These are phyloP conservation scores for Neurospora pannonica DNA, from an alignment of 495 filamentous ascomycete species.

Conservation along the genomic window DNA sequence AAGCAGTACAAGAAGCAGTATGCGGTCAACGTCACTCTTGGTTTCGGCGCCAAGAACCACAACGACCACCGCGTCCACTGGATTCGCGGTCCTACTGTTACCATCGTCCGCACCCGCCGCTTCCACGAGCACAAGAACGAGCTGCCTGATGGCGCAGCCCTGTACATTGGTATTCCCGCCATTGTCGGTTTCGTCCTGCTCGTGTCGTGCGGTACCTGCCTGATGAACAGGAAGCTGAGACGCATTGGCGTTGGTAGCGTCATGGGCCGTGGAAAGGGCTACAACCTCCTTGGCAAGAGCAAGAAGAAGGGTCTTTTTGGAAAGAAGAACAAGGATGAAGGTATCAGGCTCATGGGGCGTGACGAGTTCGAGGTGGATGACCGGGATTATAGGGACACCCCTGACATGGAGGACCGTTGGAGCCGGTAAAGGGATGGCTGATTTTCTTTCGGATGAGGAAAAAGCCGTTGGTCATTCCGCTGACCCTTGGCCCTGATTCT, in stretches of 20 bases:
- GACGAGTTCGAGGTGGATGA: conserved; percentile 8
- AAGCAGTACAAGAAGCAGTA: conserved; percentile 13
- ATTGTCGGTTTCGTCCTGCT: conserved; percentile 27
- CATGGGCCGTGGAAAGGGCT: conserved; percentile 27
- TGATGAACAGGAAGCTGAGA: conserved; percentile 29
- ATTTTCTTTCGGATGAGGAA: background rate
- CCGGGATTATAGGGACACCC: background rate
- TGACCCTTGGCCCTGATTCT: background rate
- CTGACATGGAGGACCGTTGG: background rate
- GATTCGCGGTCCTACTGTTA: conserved; percentile 24
- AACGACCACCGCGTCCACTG: conserved; percentile 9
- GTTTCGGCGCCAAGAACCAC: conserved; percentile 20
- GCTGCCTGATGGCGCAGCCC: conserved; percentile 13
- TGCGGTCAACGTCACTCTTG: conserved; percentile 32
- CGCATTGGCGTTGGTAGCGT: conserved; percentile 29
- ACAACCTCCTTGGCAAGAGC: conserved; percentile 26
- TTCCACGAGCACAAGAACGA: conserved; percentile 11
- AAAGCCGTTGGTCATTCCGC: background rate
- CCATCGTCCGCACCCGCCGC: conserved; percentile 15
- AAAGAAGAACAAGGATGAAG: conserved; percentile 19
- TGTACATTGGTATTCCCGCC: conserved; percentile 33
- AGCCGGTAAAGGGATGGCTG: background rate
- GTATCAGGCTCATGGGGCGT: conserved; percentile 30
- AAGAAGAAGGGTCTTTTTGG: conserved; percentile 19
- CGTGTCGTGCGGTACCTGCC: conserved; percentile 21